Percentiles rank a stretch among this genome's conserved stretches.
Evolutionary conservation across 2,329 filamentous ascomycete genomes (phyloP).

Genomic region (Aspergillus fructus): DNA sequence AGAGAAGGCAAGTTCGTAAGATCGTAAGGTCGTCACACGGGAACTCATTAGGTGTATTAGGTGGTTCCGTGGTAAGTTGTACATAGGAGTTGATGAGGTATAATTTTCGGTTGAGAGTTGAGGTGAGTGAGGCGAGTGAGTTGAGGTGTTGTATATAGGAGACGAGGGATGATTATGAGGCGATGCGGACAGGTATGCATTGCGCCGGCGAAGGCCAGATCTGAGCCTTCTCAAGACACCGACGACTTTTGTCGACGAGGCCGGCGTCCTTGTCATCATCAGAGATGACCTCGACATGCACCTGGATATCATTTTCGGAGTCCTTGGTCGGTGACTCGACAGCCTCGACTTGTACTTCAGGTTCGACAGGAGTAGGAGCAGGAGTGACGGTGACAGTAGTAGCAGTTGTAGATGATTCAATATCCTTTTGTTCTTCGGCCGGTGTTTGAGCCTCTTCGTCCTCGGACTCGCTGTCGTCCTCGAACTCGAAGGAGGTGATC

Average conservation of each 20-base stretch:
- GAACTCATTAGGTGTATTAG: conserved; percentile 2
- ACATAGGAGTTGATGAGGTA: not conserved
- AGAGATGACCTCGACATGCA: conserved; percentile 18
- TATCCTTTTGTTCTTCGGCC: not conserved
- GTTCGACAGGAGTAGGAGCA: not conserved
- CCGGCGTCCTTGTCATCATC: conserved; percentile 15
- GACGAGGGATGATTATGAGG: conserved; percentile 10
- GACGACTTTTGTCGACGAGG: conserved; percentile 28
- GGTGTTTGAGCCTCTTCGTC: not conserved
- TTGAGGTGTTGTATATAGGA: not conserved
- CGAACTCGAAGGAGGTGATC: conserved; percentile 37
- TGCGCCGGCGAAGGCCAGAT: conserved; percentile 26
- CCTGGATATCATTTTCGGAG: conserved; percentile 11
- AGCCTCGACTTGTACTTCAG: conserved; percentile 15
- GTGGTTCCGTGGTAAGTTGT: not conserved
- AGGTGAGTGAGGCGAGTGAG: not conserved
- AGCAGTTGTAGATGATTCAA: not conserved
- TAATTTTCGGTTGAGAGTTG: not conserved
- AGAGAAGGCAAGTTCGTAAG: not conserved
- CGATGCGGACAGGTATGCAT: conserved; percentile 23
- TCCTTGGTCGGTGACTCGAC: not conserved
- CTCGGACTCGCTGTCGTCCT: conserved; percentile 30
- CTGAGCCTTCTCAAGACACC: conserved; percentile 27
- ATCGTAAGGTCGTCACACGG: not conserved
- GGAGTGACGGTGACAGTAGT: not conserved